These are phyloP conservation scores for Ramalina peruviana DNA, from an alignment of 495 filamentous ascomycete genomes.

Conservation along the genomic window DNA sequence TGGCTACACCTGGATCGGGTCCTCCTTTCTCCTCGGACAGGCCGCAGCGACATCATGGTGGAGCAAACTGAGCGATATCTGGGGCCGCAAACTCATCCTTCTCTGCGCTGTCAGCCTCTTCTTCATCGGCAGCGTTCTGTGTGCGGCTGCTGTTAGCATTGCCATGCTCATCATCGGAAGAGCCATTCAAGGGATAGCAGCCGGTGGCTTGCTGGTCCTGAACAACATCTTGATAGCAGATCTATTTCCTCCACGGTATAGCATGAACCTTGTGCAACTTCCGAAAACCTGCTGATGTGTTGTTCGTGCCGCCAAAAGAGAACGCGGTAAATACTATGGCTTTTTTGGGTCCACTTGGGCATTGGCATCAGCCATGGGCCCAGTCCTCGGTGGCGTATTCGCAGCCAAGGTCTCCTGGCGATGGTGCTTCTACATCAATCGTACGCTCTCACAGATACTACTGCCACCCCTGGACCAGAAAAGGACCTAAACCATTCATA, in stretches of 20 bases:
- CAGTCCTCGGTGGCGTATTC: slow-evolving; percentile 55
- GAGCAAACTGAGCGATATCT: slow-evolving; percentile 46
- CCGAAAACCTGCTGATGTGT: background rate
- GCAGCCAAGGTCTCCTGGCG: slow-evolving; percentile 49
- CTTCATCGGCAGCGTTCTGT: slow-evolving; percentile 31
- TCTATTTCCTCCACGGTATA: slow-evolving; percentile 42
- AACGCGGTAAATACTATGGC: slow-evolving; percentile 39
- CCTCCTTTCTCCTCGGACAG: slow-evolving; percentile 27
- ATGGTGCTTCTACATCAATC: slow-evolving; percentile 62
- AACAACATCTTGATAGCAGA: slow-evolving; percentile 42
- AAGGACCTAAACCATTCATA: too few species aligned
- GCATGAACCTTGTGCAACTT: background rate
- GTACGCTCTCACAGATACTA: slow-evolving; percentile 26
- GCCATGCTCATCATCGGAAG: slow-evolving; percentile 40
- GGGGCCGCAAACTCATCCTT: slow-evolving; percentile 43
- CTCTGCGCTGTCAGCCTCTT: slow-evolving; percentile 32
- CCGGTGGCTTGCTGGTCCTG: slow-evolving; percentile 38
- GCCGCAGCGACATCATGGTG: slow-evolving; percentile 26
- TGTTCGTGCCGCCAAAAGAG: slow-evolving; percentile 15
- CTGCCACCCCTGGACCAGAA: too few species aligned
- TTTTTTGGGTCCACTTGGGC: slow-evolving; percentile 43
- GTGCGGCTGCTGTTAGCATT: slow-evolving; percentile 35
- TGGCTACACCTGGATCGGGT: slow-evolving; percentile 42
- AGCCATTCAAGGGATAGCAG: slow-evolving; percentile 41
- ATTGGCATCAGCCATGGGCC: slow-evolving; percentile 44